These are phyloP conservation scores for Sporopachydermia cereana DNA, from an alignment of 1,139 yeast genomes.

Conservation along the genomic window DNA sequence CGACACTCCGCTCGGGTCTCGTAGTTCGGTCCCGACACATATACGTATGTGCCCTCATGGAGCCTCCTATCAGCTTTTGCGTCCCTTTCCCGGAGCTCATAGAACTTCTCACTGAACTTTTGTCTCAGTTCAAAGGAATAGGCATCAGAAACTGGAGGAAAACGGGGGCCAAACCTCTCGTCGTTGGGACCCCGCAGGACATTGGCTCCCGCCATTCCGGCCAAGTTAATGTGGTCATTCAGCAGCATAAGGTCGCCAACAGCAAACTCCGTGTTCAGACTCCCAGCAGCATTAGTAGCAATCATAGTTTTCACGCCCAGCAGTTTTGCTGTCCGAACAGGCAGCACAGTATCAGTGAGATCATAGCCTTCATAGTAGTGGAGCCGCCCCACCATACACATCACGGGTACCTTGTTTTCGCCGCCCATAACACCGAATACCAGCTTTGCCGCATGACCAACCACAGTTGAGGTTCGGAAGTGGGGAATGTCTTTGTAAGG, in stretches of 20 bases:
- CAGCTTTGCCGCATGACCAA: slow-evolving; percentile 81
- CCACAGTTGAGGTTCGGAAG: slow-evolving; percentile 70
- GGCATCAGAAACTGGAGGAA: slow-evolving; percentile 81
- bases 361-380: slow-evolving; percentile 90
- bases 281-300: slow-evolving; percentile 94
- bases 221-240: slow-evolving; percentile 78
- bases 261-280: slow-evolving; percentile 48
- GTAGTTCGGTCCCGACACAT: slow-evolving; percentile 88
- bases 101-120: slow-evolving; percentile 27
- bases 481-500: slow-evolving; percentile 68
- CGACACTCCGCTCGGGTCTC: slow-evolving; percentile 92
- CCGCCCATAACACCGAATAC: slow-evolving; percentile 66
- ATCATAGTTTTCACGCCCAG: slow-evolving; percentile 52
- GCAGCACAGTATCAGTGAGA: slow-evolving; percentile 73
- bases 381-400: slow-evolving; percentile 88
- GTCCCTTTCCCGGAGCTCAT: slow-evolving; percentile 37
- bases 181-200: slow-evolving; percentile 85
- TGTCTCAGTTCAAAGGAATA: slow-evolving; percentile 65
- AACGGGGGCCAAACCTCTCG: slow-evolving; percentile 72
- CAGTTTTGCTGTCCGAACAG: slow-evolving; percentile 61
- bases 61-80: slow-evolving; percentile 47
- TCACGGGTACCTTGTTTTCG: slow-evolving; percentile 56
- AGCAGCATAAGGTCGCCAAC: slow-evolving; percentile 91
- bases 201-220: slow-evolving; percentile 82
- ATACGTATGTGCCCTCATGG: slow-evolving; percentile 80